phyloP scores from a whole-genome alignment of 2,329 filamentous ascomycete species.

The Epicoccum sorghinum region DNA sequence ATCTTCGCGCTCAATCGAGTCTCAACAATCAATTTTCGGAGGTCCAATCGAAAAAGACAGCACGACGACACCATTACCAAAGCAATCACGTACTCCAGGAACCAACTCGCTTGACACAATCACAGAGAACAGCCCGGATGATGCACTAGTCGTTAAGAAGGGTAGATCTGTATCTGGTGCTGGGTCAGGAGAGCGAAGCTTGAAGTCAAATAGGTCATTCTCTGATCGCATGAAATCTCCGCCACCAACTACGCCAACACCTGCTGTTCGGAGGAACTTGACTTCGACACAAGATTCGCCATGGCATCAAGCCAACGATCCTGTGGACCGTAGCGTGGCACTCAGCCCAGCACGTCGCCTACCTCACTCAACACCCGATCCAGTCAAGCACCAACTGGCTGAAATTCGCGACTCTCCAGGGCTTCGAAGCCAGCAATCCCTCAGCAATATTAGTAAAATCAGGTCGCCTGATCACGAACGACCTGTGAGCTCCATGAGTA shows the following conservation, averaged over 20 bases:
- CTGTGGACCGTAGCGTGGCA: conserved; percentile 50
- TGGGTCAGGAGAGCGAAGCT: conserved; percentile 50
- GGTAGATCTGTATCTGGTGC: conserved; percentile 51
- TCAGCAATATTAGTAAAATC: conserved; percentile 48
- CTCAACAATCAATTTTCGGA: conserved; percentile 43
- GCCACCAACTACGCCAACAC: conserved; percentile 39
- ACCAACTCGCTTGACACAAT: conserved; percentile 56
- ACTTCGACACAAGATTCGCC: conserved; percentile 33
- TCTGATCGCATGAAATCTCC: conserved; percentile 44
- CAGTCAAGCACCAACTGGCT: conserved; percentile 43
- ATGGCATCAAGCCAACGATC: conserved; percentile 55
- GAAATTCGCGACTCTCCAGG: conserved; percentile 47
- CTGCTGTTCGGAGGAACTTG: conserved; percentile 28
- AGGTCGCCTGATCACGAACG: conserved; percentile 56
- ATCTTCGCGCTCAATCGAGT: conserved; percentile 24
- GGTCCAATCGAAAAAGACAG: conserved; percentile 37
- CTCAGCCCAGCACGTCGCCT: conserved; percentile 44
- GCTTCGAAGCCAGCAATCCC: conserved; percentile 53
- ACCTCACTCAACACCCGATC: conserved; percentile 46
- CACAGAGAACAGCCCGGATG: conserved; percentile 56
- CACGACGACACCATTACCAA: conserved; percentile 33
- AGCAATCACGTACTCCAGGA: conserved; percentile 37
- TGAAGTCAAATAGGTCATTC: conserved; percentile 49
- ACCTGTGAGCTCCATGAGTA: conserved; percentile 62
- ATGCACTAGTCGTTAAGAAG: conserved; percentile 49